Evolutionary conservation across 2,329 filamentous ascomycete species (phyloP).

Genomic region (Zymoseptoria passerinii): DNA sequence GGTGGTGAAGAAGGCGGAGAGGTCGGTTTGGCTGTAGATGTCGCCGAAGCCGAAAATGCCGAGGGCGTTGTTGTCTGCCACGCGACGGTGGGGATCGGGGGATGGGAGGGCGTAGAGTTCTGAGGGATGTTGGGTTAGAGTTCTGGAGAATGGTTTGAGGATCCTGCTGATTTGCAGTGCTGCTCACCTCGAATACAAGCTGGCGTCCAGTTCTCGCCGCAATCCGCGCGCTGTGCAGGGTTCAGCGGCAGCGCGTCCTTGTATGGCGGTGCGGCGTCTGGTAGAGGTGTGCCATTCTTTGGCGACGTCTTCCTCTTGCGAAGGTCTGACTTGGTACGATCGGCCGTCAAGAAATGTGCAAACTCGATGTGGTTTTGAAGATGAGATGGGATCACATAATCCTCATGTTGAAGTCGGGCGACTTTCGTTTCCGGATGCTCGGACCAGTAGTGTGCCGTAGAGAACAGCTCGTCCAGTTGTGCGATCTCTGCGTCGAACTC

Average conservation of each 20-base stretch:
- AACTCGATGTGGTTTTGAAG: constrained; percentile 21
- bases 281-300: neutral
- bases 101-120: neutral
- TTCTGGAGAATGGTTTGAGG: neutral
- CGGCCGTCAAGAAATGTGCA: neutral
- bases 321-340: neutral
- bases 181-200: neutral
- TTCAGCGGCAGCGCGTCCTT: neutral
- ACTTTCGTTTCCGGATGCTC: constrained; percentile 27
- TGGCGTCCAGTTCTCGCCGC: neutral
- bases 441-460: constrained; percentile 34
- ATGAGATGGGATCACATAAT: constrained; percentile 8
- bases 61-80: neutral
- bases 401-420: constrained; percentile 10
- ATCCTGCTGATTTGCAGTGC: neutral
- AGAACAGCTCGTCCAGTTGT: constrained; percentile 32
- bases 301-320: neutral
- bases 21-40: constrained; percentile 9
- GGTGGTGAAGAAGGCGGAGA: constrained; percentile 17
- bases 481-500: constrained; percentile 32
- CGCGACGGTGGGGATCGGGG: neutral
- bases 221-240: neutral
- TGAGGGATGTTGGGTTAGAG: neutral
- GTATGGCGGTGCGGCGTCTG: neutral
- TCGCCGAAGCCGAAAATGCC: constrained; percentile 7